These are phyloP conservation scores for Colletotrichum truncatum DNA, from an alignment of 2,329 filamentous ascomycete genomes.

Conservation along the genomic window DNA sequence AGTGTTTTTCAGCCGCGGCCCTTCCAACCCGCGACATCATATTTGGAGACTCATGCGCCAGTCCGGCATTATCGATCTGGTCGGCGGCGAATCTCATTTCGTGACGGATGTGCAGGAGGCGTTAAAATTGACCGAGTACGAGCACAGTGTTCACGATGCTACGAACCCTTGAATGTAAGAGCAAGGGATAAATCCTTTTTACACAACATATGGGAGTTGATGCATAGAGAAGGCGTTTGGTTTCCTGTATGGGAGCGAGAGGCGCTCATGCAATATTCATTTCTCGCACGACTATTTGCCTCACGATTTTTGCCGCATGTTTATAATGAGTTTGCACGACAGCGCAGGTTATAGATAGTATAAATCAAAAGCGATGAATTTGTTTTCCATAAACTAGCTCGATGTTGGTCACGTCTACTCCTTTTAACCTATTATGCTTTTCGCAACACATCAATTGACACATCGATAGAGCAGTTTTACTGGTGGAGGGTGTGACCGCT, in stretches of 20 bases:
- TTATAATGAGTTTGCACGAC: constrained; percentile 2
- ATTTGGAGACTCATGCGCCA: constrained; percentile 79
- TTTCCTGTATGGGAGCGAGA: constrained; percentile 15
- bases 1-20: constrained; percentile 76
- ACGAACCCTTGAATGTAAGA: not conserved
- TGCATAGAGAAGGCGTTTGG: constrained; percentile 22
- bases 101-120: constrained; percentile 87
- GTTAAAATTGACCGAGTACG: constrained; percentile 79
- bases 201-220: not conserved
- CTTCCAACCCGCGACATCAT: constrained; percentile 53
- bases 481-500: no score
- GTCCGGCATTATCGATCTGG: constrained; percentile 86
- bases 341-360: constrained; percentile 9
- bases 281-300: not conserved
- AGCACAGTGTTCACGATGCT: constrained; percentile 54
- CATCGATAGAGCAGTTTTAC: no score
- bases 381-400: not conserved
- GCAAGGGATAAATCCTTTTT: no score
- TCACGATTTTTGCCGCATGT: not conserved
- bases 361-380: constrained; percentile 10
- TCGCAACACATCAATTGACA: no score
- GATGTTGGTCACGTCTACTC: not conserved
- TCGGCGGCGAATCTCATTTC: constrained; percentile 82
- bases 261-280: not conserved
- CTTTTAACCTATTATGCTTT: no score